These are phyloP conservation scores for Magnolia officinalis DNA, from an alignment of 164 flowering plant genomes.

Conservation along the genomic window DNA sequence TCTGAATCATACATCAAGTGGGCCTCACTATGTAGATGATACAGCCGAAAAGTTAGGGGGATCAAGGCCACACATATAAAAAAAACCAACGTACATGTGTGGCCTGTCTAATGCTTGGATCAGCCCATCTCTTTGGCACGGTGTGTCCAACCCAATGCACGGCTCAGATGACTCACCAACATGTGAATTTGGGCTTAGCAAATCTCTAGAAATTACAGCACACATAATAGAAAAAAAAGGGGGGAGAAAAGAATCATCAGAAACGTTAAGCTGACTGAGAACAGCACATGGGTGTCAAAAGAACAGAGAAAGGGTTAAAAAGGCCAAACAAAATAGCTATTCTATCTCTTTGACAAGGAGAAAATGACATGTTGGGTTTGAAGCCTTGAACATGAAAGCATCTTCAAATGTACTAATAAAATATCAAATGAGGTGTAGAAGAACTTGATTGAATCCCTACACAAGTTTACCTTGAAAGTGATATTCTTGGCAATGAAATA, in stretches of 20 bases:
- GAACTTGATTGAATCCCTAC: background rate
- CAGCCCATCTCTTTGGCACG: no score
- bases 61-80: no score
- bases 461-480: slow-evolving; percentile 71
- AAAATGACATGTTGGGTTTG: background rate
- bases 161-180: no score
- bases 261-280: background rate
- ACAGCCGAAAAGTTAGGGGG: no score
- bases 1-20: no score
- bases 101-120: no score
- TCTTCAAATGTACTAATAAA: background rate
- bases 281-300: background rate
- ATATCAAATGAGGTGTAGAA: background rate
- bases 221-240: background rate
- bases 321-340: background rate
- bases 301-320: background rate
- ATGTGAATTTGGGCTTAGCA: no score
- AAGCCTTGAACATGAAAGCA: background rate
- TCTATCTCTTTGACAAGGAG: background rate
- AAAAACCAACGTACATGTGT: no score
- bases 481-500: slow-evolving; percentile 95
- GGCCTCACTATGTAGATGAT: no score
- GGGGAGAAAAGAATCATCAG: background rate
- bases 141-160: no score
- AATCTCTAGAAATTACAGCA: background rate